These are phyloP conservation scores for Phallus indusiatus DNA, from an alignment of 768 basidiomycete genomes.

Conservation along the genomic window DNA sequence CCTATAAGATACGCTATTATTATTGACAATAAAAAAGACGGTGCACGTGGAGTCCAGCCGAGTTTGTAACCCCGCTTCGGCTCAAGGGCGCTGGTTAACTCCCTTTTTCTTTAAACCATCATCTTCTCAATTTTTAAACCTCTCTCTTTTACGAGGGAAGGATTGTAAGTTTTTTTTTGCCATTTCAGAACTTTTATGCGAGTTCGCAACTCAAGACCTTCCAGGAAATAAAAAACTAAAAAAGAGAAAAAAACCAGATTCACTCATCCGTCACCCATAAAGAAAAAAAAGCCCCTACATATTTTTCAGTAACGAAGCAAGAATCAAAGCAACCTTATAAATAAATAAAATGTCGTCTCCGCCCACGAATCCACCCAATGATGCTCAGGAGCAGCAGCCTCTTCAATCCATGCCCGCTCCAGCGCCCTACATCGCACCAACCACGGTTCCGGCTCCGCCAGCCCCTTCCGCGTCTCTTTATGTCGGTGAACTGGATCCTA, in stretches of 20 bases:
- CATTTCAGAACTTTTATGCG: not conserved
- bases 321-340: slow-evolving; percentile 9
- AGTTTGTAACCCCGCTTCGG: slow-evolving; percentile 2
- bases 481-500: slow-evolving; percentile 96
- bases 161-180: slow-evolving; percentile 2
- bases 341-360: slow-evolving; percentile 32
- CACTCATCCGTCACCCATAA: slow-evolving; percentile 14
- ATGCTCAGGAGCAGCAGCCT: slow-evolving; percentile 19
- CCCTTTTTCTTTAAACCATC: slow-evolving; percentile 3
- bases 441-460: slow-evolving; percentile 40
- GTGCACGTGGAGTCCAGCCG: not conserved
- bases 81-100: not conserved
- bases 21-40: too few species aligned
- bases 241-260: slow-evolving; percentile 9
- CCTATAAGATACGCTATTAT: too few species aligned
- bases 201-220: not conserved
- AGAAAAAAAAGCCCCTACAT: slow-evolving; percentile 21
- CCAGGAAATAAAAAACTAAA: slow-evolving; percentile 10
- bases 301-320: slow-evolving; percentile 33
- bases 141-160: slow-evolving; percentile 8
- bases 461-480: slow-evolving; percentile 90
- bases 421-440: slow-evolving; percentile 47
- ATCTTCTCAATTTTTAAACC: slow-evolving; percentile 8
- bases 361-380: slow-evolving; percentile 21
- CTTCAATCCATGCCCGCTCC: slow-evolving; percentile 32